Conservation (phyloP, 768 basidiomycete genomes). For the Dacryopinax spathularia region DNA sequence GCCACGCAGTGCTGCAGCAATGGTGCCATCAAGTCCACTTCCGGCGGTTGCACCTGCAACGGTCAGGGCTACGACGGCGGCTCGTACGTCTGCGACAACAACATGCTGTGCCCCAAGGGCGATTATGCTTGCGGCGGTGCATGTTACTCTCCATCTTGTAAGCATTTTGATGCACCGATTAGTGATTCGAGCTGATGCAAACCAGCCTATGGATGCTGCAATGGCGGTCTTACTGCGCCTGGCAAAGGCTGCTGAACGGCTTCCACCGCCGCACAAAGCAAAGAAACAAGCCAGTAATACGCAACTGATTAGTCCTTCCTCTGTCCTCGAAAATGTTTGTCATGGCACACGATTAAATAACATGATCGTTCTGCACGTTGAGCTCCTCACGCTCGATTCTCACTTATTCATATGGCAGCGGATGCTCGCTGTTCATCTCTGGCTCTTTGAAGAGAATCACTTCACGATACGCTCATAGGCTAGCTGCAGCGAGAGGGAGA, state of each 20-base stretch:
- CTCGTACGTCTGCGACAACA: neutral
- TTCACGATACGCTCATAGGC: too few relatives aligned
- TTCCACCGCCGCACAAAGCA: neutral
- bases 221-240: neutral
- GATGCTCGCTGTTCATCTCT: too few relatives aligned
- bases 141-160: conserved; percentile 1
- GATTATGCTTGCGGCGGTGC: conserved; percentile 1
- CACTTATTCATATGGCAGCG: too few relatives aligned
- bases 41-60: neutral
- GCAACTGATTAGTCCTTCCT: too few relatives aligned
- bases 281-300: too few relatives aligned
- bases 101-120: neutral
- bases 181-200: neutral
- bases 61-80: neutral
- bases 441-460: too few relatives aligned
- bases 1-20: neutral
- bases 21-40: neutral
- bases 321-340: too few relatives aligned
- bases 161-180: neutral
- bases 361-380: too few relatives aligned
- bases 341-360: too few relatives aligned
- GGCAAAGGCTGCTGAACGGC: neutral
- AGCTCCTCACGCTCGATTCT: too few relatives aligned
- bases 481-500: too few relatives aligned
- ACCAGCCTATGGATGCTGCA: conserved; percentile 3